Percentiles rank a stretch among this genome's conserved stretches.
Conservation (phyloP, 768 basidiomycete genomes). For the Neoboletus subvelutipes region DNA sequence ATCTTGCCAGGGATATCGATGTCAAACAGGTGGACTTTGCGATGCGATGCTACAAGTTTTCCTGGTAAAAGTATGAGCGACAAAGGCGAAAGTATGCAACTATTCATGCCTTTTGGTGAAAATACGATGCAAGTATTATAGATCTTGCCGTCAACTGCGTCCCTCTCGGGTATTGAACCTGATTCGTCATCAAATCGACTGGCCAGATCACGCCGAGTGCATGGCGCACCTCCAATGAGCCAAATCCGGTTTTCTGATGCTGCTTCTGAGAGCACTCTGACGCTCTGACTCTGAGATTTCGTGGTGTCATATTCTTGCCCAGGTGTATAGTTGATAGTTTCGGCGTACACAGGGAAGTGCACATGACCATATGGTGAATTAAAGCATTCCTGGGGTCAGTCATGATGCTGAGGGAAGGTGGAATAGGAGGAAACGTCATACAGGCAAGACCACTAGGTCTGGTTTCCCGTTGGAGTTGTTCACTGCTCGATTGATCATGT, state of each 20-base stretch:
- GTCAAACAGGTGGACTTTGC: conserved; percentile 96
- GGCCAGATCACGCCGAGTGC: background rate
- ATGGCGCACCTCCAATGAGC: conserved; percentile 84
- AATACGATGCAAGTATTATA: conserved; percentile 96
- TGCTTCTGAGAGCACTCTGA: conserved; percentile 75
- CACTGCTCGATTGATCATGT: conserved; percentile 76
- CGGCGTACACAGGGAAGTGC: conserved; percentile 83
- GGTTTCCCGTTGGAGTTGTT: conserved; percentile 48
- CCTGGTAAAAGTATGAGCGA: conserved; percentile 44
- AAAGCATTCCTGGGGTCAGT: conserved; percentile 69
- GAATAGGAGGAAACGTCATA: conserved; percentile 34
- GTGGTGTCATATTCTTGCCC: conserved; percentile 58
- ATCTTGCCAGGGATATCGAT: conserved; percentile 95
- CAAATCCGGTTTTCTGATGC: conserved; percentile 80
- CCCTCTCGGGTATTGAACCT: conserved; percentile 94
- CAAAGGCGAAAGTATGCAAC: background rate
- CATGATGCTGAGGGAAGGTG: conserved; percentile 1
- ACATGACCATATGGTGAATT: conserved; percentile 81
- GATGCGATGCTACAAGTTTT: conserved; percentile 81
- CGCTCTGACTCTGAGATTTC: conserved; percentile 65
- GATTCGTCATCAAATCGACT: background rate
- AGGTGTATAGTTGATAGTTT: conserved; percentile 63
- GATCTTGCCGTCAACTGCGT: conserved; percentile 56
- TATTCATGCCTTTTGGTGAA: conserved; percentile 62
- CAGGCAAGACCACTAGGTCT: conserved; percentile 82